Evolutionary conservation across 2,329 filamentous ascomycete species (phyloP).

Genomic region (Hypocreales sp.): DNA sequence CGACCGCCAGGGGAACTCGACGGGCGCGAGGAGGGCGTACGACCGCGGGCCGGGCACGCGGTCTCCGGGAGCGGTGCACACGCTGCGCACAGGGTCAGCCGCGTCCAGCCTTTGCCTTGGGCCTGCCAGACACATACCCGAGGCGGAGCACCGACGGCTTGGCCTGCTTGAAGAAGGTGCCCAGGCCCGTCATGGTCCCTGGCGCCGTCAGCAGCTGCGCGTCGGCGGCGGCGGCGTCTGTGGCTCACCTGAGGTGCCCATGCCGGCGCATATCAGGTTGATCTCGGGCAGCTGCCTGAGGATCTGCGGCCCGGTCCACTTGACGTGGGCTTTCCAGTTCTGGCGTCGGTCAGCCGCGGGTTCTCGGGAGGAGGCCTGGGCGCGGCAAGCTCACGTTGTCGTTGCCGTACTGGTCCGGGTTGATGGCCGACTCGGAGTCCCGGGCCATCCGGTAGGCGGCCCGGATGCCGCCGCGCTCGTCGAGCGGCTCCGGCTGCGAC

Average conservation of each 20-base stretch:
- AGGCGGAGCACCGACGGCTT: slow-evolving; percentile 31
- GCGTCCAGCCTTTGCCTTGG: too few species aligned
- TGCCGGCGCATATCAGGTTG: slow-evolving; percentile 36
- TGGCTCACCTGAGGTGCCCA: slow-evolving; percentile 36
- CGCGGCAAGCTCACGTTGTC: slow-evolving; percentile 19
- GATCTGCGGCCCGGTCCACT: slow-evolving; percentile 45
- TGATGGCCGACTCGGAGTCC: slow-evolving; percentile 25
- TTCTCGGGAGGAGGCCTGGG: too few species aligned
- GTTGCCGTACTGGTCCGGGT: slow-evolving; percentile 43
- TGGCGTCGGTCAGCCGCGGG: slow-evolving; percentile 5
- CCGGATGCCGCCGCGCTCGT: slow-evolving; percentile 36
- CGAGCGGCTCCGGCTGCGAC: slow-evolving; percentile 38
- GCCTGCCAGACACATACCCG: slow-evolving; percentile 11
- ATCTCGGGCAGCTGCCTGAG: slow-evolving; percentile 39
- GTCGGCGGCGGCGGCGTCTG: slow-evolving; percentile 1
- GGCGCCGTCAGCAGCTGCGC: background rate
- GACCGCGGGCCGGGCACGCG: slow-evolving; percentile 43
- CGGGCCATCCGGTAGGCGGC: slow-evolving; percentile 25
- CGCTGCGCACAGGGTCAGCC: too few species aligned
- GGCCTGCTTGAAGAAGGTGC: slow-evolving; percentile 30
- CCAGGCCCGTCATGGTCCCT: slow-evolving; percentile 26
- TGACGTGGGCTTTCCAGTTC: slow-evolving; percentile 38
- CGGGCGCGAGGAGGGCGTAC: slow-evolving; percentile 28
- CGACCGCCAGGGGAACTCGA: slow-evolving; percentile 41
- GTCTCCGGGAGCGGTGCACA: slow-evolving; percentile 41